These are phyloP conservation scores for Coemansia sp. DNA, from an alignment of 192 early-diverging fungal species.

Conservation along the genomic window DNA sequence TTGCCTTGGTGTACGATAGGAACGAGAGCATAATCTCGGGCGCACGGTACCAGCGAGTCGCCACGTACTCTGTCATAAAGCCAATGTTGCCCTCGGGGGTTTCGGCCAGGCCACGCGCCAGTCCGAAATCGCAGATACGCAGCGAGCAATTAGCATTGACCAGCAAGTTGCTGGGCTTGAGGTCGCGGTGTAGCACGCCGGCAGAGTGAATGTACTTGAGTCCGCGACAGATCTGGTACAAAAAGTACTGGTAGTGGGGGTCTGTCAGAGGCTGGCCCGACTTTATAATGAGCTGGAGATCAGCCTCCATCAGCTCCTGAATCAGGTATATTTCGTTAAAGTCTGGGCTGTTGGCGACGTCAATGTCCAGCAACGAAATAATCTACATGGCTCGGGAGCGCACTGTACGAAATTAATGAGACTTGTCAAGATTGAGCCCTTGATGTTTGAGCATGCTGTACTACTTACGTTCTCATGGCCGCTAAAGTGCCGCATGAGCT, in stretches of 20 bases:
- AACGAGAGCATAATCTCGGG: slow-evolving; percentile 99
- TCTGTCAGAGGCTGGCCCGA: slow-evolving; percentile 90
- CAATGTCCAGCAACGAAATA: slow-evolving; percentile 89
- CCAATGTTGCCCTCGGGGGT: slow-evolving; percentile 79
- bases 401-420: not conserved
- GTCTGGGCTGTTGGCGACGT: slow-evolving; percentile 77
- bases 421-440: not conserved
- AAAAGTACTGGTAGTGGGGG: slow-evolving; percentile 98
- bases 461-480: slow-evolving; percentile 83
- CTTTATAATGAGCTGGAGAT: slow-evolving; percentile 96
- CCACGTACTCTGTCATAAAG: slow-evolving; percentile 99
- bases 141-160: slow-evolving; percentile 92
- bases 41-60: slow-evolving; percentile 99
- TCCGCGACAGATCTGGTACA: slow-evolving; percentile 95
- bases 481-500: slow-evolving; percentile 88
- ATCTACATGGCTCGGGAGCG: slow-evolving; percentile 61
- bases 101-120: slow-evolving; percentile 90
- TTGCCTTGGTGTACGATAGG: slow-evolving; percentile 98
- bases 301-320: slow-evolving; percentile 99
- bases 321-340: slow-evolving; percentile 97
- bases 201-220: slow-evolving; percentile 99
- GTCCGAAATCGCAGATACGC: slow-evolving; percentile 98
- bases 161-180: slow-evolving; percentile 92
- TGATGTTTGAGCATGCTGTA: not conserved
- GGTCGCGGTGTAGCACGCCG: slow-evolving; percentile 95